Base-by-base conservation (phyloP, 345 rosid genomes). In the Corchorus olitorius region DNA sequence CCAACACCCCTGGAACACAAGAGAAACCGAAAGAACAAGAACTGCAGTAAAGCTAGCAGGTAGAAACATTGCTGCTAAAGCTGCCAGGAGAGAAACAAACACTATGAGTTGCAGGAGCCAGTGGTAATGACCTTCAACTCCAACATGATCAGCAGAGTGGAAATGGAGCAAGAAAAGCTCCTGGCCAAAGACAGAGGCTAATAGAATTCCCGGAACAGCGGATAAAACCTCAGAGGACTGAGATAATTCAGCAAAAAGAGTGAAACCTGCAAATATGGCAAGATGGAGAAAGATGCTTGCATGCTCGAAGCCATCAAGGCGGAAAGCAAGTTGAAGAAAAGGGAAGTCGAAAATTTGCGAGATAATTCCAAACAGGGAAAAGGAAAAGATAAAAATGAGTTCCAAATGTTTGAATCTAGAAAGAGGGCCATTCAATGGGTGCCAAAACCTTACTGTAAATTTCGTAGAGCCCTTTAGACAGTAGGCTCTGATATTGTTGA, bases 71-170 rank as follows among this genome's bases (percentile, higher is more conserved):
- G 87, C 82, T 45, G 89, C 86, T 81, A 90, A 16, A 70, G 90
- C 81, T 6, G 94, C 83, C 16, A 88, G 14, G 7, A 94, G 84
- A 39, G 98, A 91, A 46, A 84, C 84, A 11, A 86, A 79, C 55
- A 90, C 94, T 27, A 91, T 87, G 52, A 94, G 87, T 84, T 93
- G 98, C 78, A 94, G 78, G 56, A 94, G 95, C 90, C 87, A 93
- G 75, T 94, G 97, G 83, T 89, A 94, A 72, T 93, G 97, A 61
- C 98, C 97, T 86, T 93, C 97, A 17, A 94, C 89, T 52, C 97
- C 98, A 61, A 76, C 87, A 60, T 91, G 98, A 65, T 93, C 95
- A 73, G 90, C 84, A 5, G 97, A 90, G 86, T 93, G 98, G 82
- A 91, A 94, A 81, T 89, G 97, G 73, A 91, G 90, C 37, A 94